Evolutionary conservation across 164 flowering plant species (phyloP).

Genomic region (Berberis thunbergii): DNA sequence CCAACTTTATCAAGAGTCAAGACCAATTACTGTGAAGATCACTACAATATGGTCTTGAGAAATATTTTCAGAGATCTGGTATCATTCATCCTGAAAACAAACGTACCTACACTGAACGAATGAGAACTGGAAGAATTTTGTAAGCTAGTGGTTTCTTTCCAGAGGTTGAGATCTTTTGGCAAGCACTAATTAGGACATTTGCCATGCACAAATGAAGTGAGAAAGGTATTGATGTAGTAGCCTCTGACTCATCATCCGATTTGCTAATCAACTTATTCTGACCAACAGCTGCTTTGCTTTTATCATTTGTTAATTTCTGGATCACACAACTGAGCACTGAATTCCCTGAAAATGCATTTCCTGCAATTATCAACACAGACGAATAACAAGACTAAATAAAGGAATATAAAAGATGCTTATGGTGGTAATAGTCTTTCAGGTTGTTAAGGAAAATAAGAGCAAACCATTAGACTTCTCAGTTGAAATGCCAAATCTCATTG

Average conservation of each 20-base stretch:
- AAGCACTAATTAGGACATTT: slow-evolving; percentile 78
- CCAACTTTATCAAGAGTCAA: background rate
- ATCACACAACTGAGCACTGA: slow-evolving; percentile 39
- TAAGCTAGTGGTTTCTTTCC: slow-evolving; percentile 44
- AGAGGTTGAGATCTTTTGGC: slow-evolving; percentile 60
- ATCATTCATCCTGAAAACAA: background rate
- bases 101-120: slow-evolving; percentile 44
- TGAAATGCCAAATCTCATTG: slow-evolving; percentile 6
- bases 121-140: slow-evolving; percentile 39
- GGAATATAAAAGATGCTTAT: background rate
- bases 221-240: slow-evolving; percentile 18
- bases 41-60: background rate
- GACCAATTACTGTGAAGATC: no score
- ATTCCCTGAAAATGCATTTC: slow-evolving; percentile 14
- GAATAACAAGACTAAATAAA: slow-evolving; percentile 1
- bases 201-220: slow-evolving; percentile 86
- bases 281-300: slow-evolving; percentile 4
- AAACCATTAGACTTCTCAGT: slow-evolving; percentile 14
- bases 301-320: slow-evolving; percentile 20
- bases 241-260: background rate
- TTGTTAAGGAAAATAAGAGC: slow-evolving; percentile 2
- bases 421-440: background rate
- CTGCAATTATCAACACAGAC: slow-evolving; percentile 24
- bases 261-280: background rate
- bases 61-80: background rate